Percentiles rank a stretch among this genome's conserved stretches.
Evolutionary conservation across 495 filamentous ascomycete species (phyloP).

Genomic region (Aspergillus indologenus): DNA sequence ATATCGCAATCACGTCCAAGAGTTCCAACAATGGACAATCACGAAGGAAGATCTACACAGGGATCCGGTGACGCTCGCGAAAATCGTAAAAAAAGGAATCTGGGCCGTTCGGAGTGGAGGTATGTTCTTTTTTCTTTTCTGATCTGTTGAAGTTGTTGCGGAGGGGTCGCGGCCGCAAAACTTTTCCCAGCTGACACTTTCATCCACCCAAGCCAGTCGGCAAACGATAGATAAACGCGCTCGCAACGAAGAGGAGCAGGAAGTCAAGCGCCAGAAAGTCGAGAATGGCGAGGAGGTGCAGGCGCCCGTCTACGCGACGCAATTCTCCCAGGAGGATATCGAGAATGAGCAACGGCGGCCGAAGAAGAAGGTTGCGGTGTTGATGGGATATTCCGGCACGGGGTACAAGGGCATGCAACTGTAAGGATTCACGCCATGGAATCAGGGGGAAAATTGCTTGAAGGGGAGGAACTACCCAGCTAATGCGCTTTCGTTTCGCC

Average conservation of each 20-base stretch:
- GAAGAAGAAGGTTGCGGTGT: conserved; percentile 91
- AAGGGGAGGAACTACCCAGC: no score
- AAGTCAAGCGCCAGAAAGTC: conserved; percentile 56
- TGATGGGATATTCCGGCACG: conserved; percentile 94
- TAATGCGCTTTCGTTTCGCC: conserved; percentile 37
- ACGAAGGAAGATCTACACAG: conserved; percentile 32
- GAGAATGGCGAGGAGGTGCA: conserved; percentile 43
- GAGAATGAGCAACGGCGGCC: conserved; percentile 78
- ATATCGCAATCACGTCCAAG: neutral
- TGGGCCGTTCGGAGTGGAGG: conserved; percentile 65
- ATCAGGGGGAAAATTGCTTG: no score
- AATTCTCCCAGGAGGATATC: conserved; percentile 75
- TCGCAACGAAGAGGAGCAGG: conserved; percentile 54
- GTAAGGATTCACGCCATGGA: no score
- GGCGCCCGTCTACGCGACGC: conserved; percentile 48
- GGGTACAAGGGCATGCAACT: conserved; percentile 97
- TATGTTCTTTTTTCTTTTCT: conserved; percentile 32
- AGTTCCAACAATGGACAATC: conserved; percentile 34
- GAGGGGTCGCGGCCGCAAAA: neutral
- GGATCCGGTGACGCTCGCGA: conserved; percentile 38
- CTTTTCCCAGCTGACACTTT: conserved; percentile 13
- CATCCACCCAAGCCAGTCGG: conserved; percentile 64
- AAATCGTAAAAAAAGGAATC: conserved; percentile 59
- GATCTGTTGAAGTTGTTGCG: no score
- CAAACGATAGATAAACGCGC: conserved; percentile 61